Percentiles rank a stretch among this genome's conserved stretches.
phyloP scores from a whole-genome alignment of 116 monocot genomes.

The Thalassia testudinum region DNA sequence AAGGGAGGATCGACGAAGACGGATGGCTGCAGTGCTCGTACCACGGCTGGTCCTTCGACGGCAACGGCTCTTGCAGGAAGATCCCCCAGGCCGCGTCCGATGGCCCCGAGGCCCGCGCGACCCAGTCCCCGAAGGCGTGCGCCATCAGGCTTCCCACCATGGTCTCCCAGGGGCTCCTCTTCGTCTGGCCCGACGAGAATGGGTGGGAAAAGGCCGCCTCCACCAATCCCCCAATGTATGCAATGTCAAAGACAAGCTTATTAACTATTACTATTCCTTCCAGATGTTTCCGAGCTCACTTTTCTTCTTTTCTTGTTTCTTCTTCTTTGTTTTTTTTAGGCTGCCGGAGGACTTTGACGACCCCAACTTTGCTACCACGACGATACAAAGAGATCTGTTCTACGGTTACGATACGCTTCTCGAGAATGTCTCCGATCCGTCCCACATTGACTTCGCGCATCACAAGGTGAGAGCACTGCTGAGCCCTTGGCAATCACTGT shows the following conservation, averaged over 20 bases:
- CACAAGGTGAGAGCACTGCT: constrained; percentile 48
- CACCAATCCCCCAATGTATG: constrained; percentile 58
- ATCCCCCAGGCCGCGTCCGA: constrained; percentile 79
- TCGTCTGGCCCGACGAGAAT: constrained; percentile 97
- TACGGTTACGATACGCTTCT: constrained; percentile 94
- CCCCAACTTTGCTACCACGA: constrained; percentile 74
- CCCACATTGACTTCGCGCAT: constrained; percentile 96
- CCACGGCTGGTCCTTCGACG: constrained; percentile 95
- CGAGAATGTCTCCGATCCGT: constrained; percentile 99
- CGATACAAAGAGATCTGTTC: constrained; percentile 89
- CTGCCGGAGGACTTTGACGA: constrained; percentile 75
- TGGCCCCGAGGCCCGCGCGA: constrained; percentile 67
- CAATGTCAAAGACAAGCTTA: no score
- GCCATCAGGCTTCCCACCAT: constrained; percentile 54
- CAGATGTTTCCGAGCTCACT: not conserved
- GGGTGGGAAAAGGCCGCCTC: constrained; percentile 77
- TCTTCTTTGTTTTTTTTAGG: constrained; percentile 25
- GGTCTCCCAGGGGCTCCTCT: constrained; percentile 87
- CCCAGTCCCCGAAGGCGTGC: constrained; percentile 45
- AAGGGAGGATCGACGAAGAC: constrained; percentile 90
- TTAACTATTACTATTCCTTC: not conserved
- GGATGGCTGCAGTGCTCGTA: constrained; percentile 98
- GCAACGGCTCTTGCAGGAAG: constrained; percentile 47
- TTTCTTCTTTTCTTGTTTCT: not conserved
- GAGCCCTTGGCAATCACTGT: no score